Percentiles rank a stretch among this genome's conserved stretches.
These are phyloP conservation scores for Samsoniella hepiali DNA, from an alignment of 2,329 filamentous ascomycete species.

Conservation along the genomic window DNA sequence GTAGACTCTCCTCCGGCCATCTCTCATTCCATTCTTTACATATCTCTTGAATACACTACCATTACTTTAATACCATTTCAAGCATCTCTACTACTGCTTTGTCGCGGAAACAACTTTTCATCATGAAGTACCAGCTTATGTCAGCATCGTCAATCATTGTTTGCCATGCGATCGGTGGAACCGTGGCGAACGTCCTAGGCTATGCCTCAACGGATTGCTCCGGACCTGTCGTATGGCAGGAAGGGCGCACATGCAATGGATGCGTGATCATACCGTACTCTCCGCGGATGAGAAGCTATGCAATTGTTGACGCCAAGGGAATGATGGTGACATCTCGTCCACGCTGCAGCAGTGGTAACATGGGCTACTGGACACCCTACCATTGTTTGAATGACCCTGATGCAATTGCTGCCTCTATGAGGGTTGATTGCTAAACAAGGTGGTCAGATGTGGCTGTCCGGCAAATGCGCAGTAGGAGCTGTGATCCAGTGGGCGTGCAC, in stretches of 20 bases:
- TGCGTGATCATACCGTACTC: not conserved
- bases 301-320: not conserved
- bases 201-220: not conserved
- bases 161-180: not conserved
- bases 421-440: not conserved
- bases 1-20: not conserved
- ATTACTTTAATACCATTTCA: not conserved
- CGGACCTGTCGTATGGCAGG: not conserved
- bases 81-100: not conserved
- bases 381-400: not conserved
- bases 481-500: no score
- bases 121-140: not conserved
- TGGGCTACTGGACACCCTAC: not conserved
- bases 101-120: not conserved
- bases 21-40: not conserved
- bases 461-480: not conserved
- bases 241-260: not conserved
- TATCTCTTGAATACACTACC: not conserved
- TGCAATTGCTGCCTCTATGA: not conserved
- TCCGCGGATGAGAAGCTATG: not conserved
- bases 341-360: not conserved
- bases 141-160: not conserved
- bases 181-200: not conserved
- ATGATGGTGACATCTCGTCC: not conserved
- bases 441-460: not conserved